These are phyloP conservation scores for Plasmodium billcollinsi DNA, from an alignment of 169 alveolate species.

Conservation along the genomic window DNA sequence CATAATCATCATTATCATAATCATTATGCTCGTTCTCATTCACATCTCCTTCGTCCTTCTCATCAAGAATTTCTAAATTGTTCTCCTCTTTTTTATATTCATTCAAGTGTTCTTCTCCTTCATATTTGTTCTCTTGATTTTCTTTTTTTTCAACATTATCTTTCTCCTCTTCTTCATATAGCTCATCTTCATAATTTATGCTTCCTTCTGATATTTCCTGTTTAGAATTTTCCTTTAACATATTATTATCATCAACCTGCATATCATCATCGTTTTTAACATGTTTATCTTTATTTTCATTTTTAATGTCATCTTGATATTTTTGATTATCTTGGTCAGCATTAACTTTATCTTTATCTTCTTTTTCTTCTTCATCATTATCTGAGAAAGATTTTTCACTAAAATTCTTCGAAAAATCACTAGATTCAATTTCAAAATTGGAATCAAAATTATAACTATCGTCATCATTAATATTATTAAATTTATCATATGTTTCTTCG, in stretches of 20 bases:
- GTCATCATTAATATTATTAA: neutral
- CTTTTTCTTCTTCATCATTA: conserved; percentile 32
- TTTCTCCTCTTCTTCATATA: conserved; percentile 8
- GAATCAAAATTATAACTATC: conserved; percentile 28
- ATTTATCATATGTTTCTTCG: neutral
- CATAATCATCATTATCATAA: neutral
- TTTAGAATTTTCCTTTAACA: too few relatives aligned
- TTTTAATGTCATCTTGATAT: neutral
- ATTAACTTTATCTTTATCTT: conserved; percentile 4
- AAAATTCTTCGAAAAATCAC: conserved; percentile 53
- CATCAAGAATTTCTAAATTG: neutral
- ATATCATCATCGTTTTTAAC: neutral
- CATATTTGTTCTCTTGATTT: conserved; percentile 2
- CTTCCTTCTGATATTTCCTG: neutral
- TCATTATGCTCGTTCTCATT: neutral
- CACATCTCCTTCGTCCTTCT: neutral
- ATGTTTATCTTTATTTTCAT: conserved; percentile 23
- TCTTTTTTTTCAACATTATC: conserved; percentile 5
- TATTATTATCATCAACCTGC: neutral
- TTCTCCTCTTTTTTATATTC: conserved; percentile 18
- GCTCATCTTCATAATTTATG: conserved; percentile 14
- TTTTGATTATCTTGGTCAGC: neutral
- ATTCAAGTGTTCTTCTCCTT: neutral
- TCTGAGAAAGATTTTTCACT: conserved; percentile 42
- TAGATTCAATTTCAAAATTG: conserved; percentile 68